Conservation (phyloP, 106 monocot species). For the Dioscorea alata region DNA sequence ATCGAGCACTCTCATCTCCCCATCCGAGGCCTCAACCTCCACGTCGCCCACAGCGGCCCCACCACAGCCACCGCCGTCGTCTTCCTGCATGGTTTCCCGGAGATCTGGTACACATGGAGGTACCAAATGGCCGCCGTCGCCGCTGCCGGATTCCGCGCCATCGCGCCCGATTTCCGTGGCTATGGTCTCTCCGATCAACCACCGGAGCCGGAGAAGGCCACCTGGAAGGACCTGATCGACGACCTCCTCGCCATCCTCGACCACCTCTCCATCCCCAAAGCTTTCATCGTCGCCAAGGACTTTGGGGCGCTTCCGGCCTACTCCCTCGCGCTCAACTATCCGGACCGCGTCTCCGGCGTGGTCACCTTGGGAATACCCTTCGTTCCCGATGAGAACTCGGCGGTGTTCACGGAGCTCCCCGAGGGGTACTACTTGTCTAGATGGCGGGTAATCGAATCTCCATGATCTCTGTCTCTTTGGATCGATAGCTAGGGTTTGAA, state of each 20-base stretch:
- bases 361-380: conserved; percentile 30
- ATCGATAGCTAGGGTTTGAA: no score
- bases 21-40: conserved; percentile 36
- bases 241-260: conserved; percentile 56
- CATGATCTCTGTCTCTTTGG: no score
- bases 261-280: conserved; percentile 30
- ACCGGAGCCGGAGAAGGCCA: conserved; percentile 24
- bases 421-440: conserved; percentile 25
- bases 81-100: conserved; percentile 40
- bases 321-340: conserved; percentile 15
- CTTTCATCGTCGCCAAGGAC: conserved; percentile 36
- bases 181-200: conserved; percentile 12
- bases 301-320: conserved; percentile 30
- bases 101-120: conserved; percentile 87
- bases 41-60: conserved; percentile 41
- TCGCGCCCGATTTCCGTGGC: conserved; percentile 27
- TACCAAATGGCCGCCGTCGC: conserved; percentile 65
- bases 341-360: conserved; percentile 18
- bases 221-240: conserved; percentile 25
- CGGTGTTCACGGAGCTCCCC: neutral
- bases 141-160: conserved; percentile 42
- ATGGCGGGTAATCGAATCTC: conserved; percentile 35
- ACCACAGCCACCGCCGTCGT: conserved; percentile 38
- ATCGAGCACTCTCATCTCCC: conserved; percentile 33
- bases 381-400: neutral